These are phyloP conservation scores for Aurantiochytrium sp. DNA, from an alignment of 108 stramenopile species.

Conservation along the genomic window DNA sequence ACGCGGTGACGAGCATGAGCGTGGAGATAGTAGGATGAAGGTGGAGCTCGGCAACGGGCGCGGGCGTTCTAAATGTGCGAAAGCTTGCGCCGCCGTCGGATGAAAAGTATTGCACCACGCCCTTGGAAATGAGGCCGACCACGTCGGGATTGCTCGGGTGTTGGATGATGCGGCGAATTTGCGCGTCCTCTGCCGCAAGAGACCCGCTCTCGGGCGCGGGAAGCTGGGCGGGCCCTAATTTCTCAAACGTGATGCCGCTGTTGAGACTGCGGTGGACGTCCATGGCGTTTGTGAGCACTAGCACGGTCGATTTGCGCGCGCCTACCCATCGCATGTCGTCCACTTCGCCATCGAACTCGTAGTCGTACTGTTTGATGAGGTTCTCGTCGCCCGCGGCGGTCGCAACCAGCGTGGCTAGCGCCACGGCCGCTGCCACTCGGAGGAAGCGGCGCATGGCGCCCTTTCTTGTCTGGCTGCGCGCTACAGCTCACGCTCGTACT, in stretches of 20 bases:
- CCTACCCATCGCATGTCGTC: conserved; percentile 9
- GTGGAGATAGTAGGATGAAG: neutral
- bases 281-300: neutral
- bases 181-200: neutral
- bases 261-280: neutral
- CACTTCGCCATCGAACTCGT: neutral
- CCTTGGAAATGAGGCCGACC: neutral
- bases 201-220: too few relatives aligned
- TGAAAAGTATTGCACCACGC: neutral
- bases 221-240: neutral
- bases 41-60: neutral
- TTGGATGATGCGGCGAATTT: neutral
- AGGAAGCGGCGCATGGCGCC: too few relatives aligned
- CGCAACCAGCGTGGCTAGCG: neutral
- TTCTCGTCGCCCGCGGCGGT: neutral
- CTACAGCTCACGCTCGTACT: too few relatives aligned
- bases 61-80: neutral
- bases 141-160: neutral
- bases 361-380: neutral
- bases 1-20: neutral
- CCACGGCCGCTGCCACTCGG: too few relatives aligned
- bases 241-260: neutral
- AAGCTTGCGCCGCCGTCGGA: neutral
- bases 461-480: too few relatives aligned
- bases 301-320: neutral